These are phyloP conservation scores for Globisporangium echinulatum DNA, from an alignment of 352 stramenopile genomes.

Conservation along the genomic window DNA sequence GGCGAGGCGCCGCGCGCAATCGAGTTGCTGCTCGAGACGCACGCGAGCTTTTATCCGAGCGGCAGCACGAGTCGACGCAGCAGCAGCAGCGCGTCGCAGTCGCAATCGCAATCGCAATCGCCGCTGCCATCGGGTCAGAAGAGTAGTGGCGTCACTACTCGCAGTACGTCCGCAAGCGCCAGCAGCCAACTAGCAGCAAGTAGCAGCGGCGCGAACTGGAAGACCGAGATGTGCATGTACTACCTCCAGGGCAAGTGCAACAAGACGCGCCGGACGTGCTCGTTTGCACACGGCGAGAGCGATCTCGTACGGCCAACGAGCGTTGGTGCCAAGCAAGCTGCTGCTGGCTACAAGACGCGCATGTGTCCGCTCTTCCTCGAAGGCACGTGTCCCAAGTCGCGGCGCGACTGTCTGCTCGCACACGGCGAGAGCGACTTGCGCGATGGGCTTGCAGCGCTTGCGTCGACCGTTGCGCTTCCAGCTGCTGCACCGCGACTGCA, in stretches of 20 bases:
- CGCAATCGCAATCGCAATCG: background rate
- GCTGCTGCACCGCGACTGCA: conserved; percentile 59
- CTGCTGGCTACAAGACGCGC: conserved; percentile 56
- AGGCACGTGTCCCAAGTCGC: conserved; percentile 62
- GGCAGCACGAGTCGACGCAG: conserved; percentile 3
- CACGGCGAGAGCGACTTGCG: conserved; percentile 75
- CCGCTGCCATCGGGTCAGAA: conserved; percentile 5
- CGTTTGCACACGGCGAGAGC: conserved; percentile 80
- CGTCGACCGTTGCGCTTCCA: conserved; percentile 18
- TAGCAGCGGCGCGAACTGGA: conserved; percentile 46
- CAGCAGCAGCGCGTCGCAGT: conserved; percentile 1
- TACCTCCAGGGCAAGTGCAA: conserved; percentile 88
- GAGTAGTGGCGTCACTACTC: conserved; percentile 19
- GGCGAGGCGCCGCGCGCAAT: conserved; percentile 56
- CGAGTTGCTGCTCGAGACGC: conserved; percentile 54
- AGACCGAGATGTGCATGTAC: conserved; percentile 88
- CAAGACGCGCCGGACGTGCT: conserved; percentile 83
- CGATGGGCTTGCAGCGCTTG: conserved; percentile 32
- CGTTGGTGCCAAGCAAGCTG: conserved; percentile 18
- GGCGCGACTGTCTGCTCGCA: conserved; percentile 68
- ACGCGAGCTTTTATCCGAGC: conserved; percentile 67
- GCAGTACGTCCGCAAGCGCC: conserved; percentile 19
- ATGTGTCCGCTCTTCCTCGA: conserved; percentile 76
- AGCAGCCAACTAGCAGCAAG: conserved; percentile 17
- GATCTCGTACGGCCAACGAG: conserved; percentile 50